Percentiles rank a stretch among this genome's conserved stretches.
Evolutionary conservation across 306 rosid genomes (phyloP).

Genomic region (Fragaria iinumae): DNA sequence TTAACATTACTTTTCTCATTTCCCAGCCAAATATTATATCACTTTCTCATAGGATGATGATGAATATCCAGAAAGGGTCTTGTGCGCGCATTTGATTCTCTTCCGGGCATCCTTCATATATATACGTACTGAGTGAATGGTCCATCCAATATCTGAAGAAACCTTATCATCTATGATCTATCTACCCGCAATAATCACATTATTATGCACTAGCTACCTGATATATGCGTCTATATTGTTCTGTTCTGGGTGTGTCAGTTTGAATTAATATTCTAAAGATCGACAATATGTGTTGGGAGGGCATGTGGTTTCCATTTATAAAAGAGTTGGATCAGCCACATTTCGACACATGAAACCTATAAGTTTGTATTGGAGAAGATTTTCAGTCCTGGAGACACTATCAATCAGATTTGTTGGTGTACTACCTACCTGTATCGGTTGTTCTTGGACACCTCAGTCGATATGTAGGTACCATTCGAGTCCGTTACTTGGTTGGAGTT

Average conservation of each 20-base stretch:
- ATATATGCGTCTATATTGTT: not conserved
- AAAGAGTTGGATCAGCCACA: not conserved
- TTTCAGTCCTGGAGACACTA: not conserved
- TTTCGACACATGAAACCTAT: not conserved
- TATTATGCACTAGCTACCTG: not conserved
- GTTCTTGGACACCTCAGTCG: not conserved
- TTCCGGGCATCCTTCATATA: not conserved
- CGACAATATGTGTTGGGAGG: not conserved
- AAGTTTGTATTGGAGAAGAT: not conserved
- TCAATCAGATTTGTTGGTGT: not conserved
- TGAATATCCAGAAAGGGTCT: not conserved
- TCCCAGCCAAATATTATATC: not conserved
- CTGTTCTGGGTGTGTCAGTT: not conserved
- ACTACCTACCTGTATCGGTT: not conserved
- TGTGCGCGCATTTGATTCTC: not conserved
- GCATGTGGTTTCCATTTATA: not conserved
- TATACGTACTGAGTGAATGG: not conserved
- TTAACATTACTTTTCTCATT: not conserved
- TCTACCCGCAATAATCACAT: not conserved
- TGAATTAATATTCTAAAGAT: not conserved
- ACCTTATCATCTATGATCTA: not conserved
- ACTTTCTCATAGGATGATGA: not conserved
- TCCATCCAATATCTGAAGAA: not conserved
- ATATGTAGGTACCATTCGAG: not conserved
- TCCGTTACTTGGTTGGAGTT: not conserved